Percentiles rank a stretch among this genome's conserved stretches.
Conservation (phyloP, 23 red algal genomes). For the Gracilariopsis chorda region DNA sequence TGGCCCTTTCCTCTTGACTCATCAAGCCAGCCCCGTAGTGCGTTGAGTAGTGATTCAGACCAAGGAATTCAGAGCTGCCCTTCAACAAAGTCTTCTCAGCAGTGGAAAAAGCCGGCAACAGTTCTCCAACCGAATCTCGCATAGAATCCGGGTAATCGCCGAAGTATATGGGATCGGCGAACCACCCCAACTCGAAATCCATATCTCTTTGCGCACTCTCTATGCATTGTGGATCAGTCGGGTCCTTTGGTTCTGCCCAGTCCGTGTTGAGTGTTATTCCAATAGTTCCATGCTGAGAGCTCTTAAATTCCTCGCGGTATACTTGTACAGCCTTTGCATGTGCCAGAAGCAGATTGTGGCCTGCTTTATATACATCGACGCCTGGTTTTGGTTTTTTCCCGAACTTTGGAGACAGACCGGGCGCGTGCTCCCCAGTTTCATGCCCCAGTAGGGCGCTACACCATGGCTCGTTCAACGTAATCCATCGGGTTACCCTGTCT, state of each 20-base stretch:
- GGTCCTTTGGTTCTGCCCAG: conserved; percentile 34
- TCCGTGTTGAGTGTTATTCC: conserved; percentile 58
- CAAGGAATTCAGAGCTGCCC: conserved; percentile 71
- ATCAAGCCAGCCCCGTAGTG: background rate
- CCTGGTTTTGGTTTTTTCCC: conserved; percentile 33
- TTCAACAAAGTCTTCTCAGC: conserved; percentile 41
- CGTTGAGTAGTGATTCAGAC: conserved; percentile 70
- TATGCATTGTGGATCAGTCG: background rate
- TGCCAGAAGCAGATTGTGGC: conserved; percentile 52
- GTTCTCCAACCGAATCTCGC: conserved; percentile 14
- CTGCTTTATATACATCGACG: conserved; percentile 43
- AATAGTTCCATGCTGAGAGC: conserved; percentile 31
- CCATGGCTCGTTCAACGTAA: conserved; percentile 78
- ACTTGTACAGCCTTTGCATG: conserved; percentile 55
- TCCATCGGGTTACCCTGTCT: conserved; percentile 56
- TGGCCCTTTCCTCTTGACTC: background rate
- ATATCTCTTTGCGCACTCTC: conserved; percentile 9
- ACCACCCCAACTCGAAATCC: conserved; percentile 74
- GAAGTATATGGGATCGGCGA: conserved; percentile 58
- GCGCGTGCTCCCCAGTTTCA: conserved; percentile 59
- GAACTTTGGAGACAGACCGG: conserved; percentile 1
- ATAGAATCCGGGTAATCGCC: conserved; percentile 63
- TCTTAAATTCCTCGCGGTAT: conserved; percentile 53
- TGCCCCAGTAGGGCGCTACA: conserved; percentile 49
- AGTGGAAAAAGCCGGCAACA: conserved; percentile 36